Evolutionary conservation across 371 early-diverging fungal species (phyloP).

Genomic region (Rhizopus microsporus): DNA sequence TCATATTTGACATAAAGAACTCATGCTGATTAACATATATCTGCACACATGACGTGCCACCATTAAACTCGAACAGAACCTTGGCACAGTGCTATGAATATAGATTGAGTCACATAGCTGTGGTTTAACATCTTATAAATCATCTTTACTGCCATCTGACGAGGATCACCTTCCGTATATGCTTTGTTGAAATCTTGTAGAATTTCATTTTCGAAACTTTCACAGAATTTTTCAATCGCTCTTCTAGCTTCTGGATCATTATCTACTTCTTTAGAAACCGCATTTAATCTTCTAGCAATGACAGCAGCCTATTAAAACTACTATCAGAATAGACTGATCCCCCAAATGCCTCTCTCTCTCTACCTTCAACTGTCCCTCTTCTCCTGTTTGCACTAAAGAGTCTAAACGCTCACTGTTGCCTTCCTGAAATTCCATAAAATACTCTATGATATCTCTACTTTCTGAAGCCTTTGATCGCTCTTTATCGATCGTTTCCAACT

Average conservation of each 20-base stretch:
- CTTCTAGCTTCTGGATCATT: conserved; percentile 70
- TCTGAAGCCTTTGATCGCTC: conserved; percentile 86
- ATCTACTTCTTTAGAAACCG: conserved; percentile 89
- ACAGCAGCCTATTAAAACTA: conserved; percentile 71
- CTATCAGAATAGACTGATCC: not conserved
- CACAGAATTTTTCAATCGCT: conserved; percentile 90
- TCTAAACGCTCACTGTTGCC: conserved; percentile 78
- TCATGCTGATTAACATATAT: conserved; percentile 96
- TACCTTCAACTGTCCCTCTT: conserved; percentile 87
- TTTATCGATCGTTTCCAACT: conserved; percentile 92
- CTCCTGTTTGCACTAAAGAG: conserved; percentile 68
- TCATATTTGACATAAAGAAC: conserved; percentile 86
- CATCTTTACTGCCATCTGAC: conserved; percentile 64
- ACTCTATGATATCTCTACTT: conserved; percentile 87
- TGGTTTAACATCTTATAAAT: not conserved
- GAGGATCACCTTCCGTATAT: conserved; percentile 68
- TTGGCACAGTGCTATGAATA: conserved; percentile 74
- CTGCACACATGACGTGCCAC: conserved; percentile 92
- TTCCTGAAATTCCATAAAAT: conserved; percentile 86
- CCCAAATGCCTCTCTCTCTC: too few species aligned
- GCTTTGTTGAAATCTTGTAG: conserved; percentile 87
- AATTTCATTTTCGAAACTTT: conserved; percentile 87
- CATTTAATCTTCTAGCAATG: conserved; percentile 81
- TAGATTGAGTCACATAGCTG: not conserved
- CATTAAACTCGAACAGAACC: conserved; percentile 91